A percentile compares a stretch with the other conserved stretches of the same genome.
Conservation (phyloP, 192 early-diverging fungal species). For the Globomyces pollinis-pini region DNA sequence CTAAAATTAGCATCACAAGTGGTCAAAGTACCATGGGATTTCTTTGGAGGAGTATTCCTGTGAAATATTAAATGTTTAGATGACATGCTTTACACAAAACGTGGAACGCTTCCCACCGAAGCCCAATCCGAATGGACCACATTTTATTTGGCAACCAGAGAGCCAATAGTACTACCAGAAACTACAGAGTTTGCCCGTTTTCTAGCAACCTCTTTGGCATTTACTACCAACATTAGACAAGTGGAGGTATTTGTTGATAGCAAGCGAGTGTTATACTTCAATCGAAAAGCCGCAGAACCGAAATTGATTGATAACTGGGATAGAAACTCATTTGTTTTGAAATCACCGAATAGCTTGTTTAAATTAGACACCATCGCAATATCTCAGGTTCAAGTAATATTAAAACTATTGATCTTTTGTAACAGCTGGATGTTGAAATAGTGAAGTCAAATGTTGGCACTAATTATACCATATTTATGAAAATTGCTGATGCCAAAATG, state of each 20-base stretch:
- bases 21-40: slow-evolving; percentile 77
- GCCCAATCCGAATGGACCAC: slow-evolving; percentile 54
- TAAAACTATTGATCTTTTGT: too few species aligned
- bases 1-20: slow-evolving; percentile 64
- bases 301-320: slow-evolving; percentile 46
- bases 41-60: slow-evolving; percentile 81
- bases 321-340: slow-evolving; percentile 24
- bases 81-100: slow-evolving; percentile 79
- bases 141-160: slow-evolving; percentile 69
- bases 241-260: slow-evolving; percentile 63
- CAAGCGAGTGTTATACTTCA: slow-evolving; percentile 43
- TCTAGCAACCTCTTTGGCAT: slow-evolving; percentile 62
- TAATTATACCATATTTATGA: slow-evolving; percentile 57
- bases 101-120: slow-evolving; percentile 41
- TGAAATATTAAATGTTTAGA: too few species aligned
- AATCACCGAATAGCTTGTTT: slow-evolving; percentile 67
- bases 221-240: slow-evolving; percentile 63
- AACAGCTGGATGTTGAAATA: slow-evolving; percentile 30
- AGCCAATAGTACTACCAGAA: slow-evolving; percentile 64
- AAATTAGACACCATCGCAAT: slow-evolving; percentile 54
- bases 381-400: slow-evolving; percentile 36
- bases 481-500: slow-evolving; percentile 58
- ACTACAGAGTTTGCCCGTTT: slow-evolving; percentile 58
- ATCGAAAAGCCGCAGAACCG: slow-evolving; percentile 59
- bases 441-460: slow-evolving; percentile 18